These are phyloP conservation scores for Hymenoscyphus albidus DNA, from an alignment of 2,329 filamentous ascomycete genomes.

Conservation along the genomic window DNA sequence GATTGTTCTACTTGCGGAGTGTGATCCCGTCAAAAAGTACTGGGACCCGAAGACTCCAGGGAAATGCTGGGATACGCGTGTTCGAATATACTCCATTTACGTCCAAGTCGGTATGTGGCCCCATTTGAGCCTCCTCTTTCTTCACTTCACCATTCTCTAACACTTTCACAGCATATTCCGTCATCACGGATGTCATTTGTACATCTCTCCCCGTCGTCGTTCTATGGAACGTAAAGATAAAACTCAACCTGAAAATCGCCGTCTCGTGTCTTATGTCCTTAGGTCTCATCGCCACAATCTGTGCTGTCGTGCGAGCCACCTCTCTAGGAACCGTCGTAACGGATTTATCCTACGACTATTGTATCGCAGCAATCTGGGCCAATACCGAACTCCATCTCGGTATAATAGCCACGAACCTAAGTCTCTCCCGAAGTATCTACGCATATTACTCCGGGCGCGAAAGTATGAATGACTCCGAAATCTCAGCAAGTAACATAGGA, in stretches of 20 bases:
- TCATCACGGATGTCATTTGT: constrained; percentile 17
- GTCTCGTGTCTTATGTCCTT: constrained; percentile 14
- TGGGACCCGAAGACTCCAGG: constrained; percentile 8
- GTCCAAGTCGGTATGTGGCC: constrained; percentile 14
- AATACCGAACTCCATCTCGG: constrained; percentile 12
- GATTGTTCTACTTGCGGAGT: constrained; percentile 15
- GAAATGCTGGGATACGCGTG: constrained; percentile 11
- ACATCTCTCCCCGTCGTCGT: constrained; percentile 16
- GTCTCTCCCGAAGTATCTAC: constrained; percentile 12
- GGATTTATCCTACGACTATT: constrained; percentile 17
- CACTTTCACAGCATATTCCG: constrained; percentile 10
- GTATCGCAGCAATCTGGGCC: constrained; percentile 9
- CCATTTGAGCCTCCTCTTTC: background rate
- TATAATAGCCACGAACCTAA: constrained; percentile 16
- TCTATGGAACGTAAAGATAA: constrained; percentile 13
- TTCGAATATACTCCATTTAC: constrained; percentile 19
- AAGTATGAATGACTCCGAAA: background rate
- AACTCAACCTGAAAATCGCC: constrained; percentile 5
- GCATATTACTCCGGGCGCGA: constrained; percentile 7
- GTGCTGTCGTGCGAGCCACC: constrained; percentile 12
- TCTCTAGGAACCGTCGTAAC: constrained; percentile 12
- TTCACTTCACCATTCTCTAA: background rate
- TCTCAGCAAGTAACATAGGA: background rate
- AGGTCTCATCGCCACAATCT: constrained; percentile 15
- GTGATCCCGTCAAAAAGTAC: constrained; percentile 10